phyloP scores from a whole-genome alignment of 176 grass and related monocot genomes.

The Puccinellia tenuiflora region DNA sequence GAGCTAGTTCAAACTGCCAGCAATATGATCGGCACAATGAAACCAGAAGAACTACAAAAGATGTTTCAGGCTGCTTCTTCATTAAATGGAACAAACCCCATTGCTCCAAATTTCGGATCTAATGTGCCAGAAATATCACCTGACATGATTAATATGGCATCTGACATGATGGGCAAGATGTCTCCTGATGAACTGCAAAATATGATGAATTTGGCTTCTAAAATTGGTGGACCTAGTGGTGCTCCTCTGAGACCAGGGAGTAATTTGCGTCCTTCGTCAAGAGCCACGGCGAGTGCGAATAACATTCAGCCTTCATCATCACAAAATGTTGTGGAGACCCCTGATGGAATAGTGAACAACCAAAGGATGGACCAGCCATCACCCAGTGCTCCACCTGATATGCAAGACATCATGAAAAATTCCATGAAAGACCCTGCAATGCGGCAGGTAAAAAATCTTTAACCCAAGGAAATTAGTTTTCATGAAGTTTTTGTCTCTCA shows the following conservation, averaged over 20 bases:
- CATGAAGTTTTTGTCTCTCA: background rate
- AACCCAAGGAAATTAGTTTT: slow-evolving; percentile 4
- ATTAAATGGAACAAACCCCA: slow-evolving; percentile 42
- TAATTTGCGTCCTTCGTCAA: slow-evolving; percentile 33
- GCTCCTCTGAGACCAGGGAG: slow-evolving; percentile 11
- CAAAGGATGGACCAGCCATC: slow-evolving; percentile 45
- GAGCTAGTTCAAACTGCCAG: slow-evolving; percentile 79
- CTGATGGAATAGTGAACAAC: slow-evolving; percentile 26
- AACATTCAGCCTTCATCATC: slow-evolving; percentile 21
- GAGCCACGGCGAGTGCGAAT: slow-evolving; percentile 9
- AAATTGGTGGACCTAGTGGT: slow-evolving; percentile 52
- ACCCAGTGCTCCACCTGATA: slow-evolving; percentile 43
- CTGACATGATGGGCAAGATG: slow-evolving; percentile 79
- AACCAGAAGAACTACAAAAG: slow-evolving; percentile 87
- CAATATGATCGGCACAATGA: slow-evolving; percentile 77
- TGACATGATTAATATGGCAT: slow-evolving; percentile 88
- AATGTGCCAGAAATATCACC: slow-evolving; percentile 89
- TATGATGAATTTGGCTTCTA: slow-evolving; percentile 67
- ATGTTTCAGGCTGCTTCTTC: slow-evolving; percentile 84
- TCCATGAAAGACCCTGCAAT: slow-evolving; percentile 90
- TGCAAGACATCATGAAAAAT: slow-evolving; percentile 73
- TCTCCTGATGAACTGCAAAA: slow-evolving; percentile 80
- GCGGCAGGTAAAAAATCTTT: slow-evolving; percentile 66
- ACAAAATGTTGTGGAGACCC: slow-evolving; percentile 1
- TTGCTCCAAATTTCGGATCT: slow-evolving; percentile 51